Evolutionary conservation across 2,329 filamentous ascomycete genomes (phyloP).

Genomic region (Coniella lustricola): DNA sequence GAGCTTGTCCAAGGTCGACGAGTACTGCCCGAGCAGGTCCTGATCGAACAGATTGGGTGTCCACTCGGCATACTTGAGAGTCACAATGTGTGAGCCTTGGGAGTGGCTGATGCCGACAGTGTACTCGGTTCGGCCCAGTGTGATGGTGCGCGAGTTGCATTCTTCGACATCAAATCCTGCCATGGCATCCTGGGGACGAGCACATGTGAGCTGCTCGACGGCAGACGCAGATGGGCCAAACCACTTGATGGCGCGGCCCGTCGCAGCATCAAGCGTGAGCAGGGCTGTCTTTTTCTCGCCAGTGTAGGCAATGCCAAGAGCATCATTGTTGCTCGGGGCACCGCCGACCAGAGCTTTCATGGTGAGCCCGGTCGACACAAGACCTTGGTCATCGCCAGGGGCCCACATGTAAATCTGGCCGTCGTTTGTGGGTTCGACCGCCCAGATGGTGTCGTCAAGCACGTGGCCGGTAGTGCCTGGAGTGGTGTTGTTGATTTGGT

Average conservation of each 20-base stretch:
- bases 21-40: conserved; percentile 80
- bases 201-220: conserved; percentile 66
- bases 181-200: conserved; percentile 58
- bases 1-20: conserved; percentile 70
- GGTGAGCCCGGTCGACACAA: conserved; percentile 62
- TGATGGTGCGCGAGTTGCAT: conserved; percentile 70
- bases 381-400: conserved; percentile 53
- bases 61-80: conserved; percentile 91
- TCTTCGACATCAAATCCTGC: conserved; percentile 68
- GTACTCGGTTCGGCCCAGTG: conserved; percentile 82
- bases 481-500: conserved; percentile 60
- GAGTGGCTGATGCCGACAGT: conserved; percentile 76
- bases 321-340: conserved; percentile 66
- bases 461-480: conserved; percentile 52
- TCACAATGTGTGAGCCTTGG: conserved; percentile 72
- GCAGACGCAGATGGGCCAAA: conserved; percentile 70
- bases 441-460: conserved; percentile 87
- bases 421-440: conserved; percentile 84
- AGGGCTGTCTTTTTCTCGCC: conserved; percentile 87
- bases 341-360: conserved; percentile 87
- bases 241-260: conserved; percentile 72
- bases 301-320: conserved; percentile 78
- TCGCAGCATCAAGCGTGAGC: conserved; percentile 81
- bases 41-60: conserved; percentile 83
- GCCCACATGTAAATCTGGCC: conserved; percentile 83